phyloP scores from a whole-genome alignment of 306 rosid genomes.

The Sophora flavescens region DNA sequence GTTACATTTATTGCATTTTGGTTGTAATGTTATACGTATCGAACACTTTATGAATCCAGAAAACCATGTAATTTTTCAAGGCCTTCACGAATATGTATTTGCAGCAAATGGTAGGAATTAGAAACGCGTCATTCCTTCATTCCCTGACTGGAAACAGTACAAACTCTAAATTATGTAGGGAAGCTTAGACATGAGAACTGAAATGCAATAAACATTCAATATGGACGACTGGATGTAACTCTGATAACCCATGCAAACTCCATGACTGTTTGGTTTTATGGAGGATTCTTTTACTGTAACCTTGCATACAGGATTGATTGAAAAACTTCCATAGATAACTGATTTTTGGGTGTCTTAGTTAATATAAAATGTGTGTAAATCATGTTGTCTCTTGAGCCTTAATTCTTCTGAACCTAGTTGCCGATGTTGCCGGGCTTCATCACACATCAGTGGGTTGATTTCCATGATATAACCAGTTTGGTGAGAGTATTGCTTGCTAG shows the following conservation, averaged over 20 bases:
- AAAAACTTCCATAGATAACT: background rate
- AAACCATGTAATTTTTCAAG: background rate
- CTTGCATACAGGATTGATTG: background rate
- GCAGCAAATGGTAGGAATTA: background rate
- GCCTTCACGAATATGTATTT: background rate
- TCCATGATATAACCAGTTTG: slow-evolving; percentile 14
- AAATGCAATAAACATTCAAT: slow-evolving; percentile 6
- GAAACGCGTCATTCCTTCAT: background rate
- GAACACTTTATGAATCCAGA: background rate
- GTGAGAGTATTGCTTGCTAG: slow-evolving; percentile 19
- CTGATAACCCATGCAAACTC: slow-evolving; percentile 7
- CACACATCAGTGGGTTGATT: slow-evolving; percentile 1
- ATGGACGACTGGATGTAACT: background rate
- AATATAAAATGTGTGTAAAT: too few relatives aligned
- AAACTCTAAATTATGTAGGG: too few relatives aligned
- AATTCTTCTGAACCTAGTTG: slow-evolving; percentile 18
- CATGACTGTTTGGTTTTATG: background rate
- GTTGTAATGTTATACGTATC: background rate
- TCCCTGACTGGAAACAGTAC: background rate
- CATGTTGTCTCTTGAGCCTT: slow-evolving; percentile 16
- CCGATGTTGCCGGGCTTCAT: slow-evolving; percentile 6
- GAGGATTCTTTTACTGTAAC: background rate
- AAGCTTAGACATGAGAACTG: background rate
- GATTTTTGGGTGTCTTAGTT: too few relatives aligned
- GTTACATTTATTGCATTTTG: background rate